Conservation (phyloP, 106 monocot species). For the Dioscorea zingiberensis region DNA sequence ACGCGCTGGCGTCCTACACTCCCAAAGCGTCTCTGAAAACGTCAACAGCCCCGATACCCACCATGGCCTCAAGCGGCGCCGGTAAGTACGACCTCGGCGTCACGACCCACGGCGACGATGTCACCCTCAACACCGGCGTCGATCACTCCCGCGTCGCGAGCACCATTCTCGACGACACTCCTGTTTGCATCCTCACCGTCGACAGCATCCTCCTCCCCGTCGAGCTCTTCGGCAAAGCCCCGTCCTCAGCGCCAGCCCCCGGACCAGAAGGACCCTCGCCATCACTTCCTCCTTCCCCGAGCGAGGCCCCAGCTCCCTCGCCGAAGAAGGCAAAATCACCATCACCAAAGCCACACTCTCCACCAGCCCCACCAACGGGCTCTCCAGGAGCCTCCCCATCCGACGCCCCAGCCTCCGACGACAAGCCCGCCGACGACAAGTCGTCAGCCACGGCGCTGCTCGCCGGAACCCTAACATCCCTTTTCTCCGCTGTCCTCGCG, state of each 20-base stretch:
- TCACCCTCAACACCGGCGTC: slow-evolving; percentile 69
- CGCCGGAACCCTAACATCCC: not conserved
- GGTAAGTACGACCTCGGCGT: slow-evolving; percentile 74
- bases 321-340: slow-evolving; percentile 4
- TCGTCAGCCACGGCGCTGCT: not conserved
- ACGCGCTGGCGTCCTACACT: slow-evolving; percentile 71
- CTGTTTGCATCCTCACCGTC: slow-evolving; percentile 49
- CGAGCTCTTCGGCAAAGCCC: slow-evolving; percentile 48
- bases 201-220: slow-evolving; percentile 55
- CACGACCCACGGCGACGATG: slow-evolving; percentile 53
- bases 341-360: slow-evolving; percentile 7
- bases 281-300: slow-evolving; percentile 10
- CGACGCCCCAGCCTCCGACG: slow-evolving; percentile 9
- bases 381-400: slow-evolving; percentile 27
- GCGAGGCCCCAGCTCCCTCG: slow-evolving; percentile 10
- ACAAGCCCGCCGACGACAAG: slow-evolving; percentile 24
- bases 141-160: slow-evolving; percentile 65
- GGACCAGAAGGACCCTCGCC: slow-evolving; percentile 3
- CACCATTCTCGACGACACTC: slow-evolving; percentile 67
- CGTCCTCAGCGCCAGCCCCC: slow-evolving; percentile 42
- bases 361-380: slow-evolving; percentile 27
- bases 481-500: not conserved
- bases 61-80: slow-evolving; percentile 64
- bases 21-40: slow-evolving; percentile 72
- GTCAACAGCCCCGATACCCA: slow-evolving; percentile 24